Evolutionary conservation across 2,329 filamentous ascomycete genomes (phyloP), one percentile per base, ranked within the genome.

Genomic region (Sclerotiophoma versabilis): DNA sequence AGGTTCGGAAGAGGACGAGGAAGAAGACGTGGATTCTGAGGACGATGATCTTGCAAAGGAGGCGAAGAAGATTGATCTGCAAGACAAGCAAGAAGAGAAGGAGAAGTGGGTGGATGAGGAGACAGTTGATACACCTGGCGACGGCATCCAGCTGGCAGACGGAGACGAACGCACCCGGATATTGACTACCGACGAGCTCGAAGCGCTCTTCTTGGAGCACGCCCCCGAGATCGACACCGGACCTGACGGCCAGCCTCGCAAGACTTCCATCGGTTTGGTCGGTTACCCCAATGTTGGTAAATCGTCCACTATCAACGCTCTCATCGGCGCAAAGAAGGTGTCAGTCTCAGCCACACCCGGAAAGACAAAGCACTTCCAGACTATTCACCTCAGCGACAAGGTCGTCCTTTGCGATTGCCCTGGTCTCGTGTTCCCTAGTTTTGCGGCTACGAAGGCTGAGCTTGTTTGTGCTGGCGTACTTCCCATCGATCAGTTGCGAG

Each of bases 301-400:
- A 79, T 99, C 96, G 1, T 97, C 93, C 42, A 99, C 95, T 14
- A 99, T 99, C 83, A 99, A 99, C 79, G 93, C 95, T 34, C 84
- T 99, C n/a, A 93, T 98, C 54, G 96, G 96, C 44, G 88, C 95
- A 49, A 99, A 98, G 81, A 99, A 98, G 79, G 95, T 99, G 5
- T 98, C 93, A 0, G 96, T 99, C 32, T 99, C 95, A 14, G 89
- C 93, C 12, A 99, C 95, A 1, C 95, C 95, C 4, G 95, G 95
- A 74, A 99, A 99, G 80, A 99, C 95, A 12, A 99, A 99, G 80
- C 95, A 99, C 71, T 99, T 99, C 80, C 95, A 99, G 76, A 99
- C 95, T 1, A 95, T 99, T 54, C 93, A 97, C 73, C 85, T 99
- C 26, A 95, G 90, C 54, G 90, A 95, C 1, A 86, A 87, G 54